Conservation (phyloP, 306 rosid genomes). For the Cucumis cinereus region DNA sequence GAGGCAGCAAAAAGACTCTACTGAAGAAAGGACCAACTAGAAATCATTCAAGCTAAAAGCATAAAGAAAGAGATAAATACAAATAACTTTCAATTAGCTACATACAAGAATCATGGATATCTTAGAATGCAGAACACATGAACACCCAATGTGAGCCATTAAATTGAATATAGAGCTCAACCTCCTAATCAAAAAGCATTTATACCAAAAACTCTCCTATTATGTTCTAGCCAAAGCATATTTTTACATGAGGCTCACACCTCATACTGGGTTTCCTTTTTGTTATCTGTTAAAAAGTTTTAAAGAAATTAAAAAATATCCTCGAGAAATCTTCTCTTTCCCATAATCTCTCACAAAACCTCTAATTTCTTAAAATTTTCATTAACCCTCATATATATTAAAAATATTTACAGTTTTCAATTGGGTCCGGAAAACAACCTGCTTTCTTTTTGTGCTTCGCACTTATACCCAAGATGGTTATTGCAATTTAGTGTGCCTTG, state of each 20-base stretch:
- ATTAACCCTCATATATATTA: neutral
- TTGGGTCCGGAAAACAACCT: neutral
- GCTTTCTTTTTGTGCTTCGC: neutral
- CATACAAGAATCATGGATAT: neutral
- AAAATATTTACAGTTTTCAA: neutral
- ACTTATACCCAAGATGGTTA: neutral
- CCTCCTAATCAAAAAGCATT: neutral
- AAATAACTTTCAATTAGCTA: neutral
- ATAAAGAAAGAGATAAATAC: neutral
- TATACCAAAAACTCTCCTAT: neutral
- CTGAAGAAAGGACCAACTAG: neutral
- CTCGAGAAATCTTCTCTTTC: neutral
- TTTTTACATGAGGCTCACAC: neutral
- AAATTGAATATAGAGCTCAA: neutral
- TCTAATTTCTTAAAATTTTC: no score
- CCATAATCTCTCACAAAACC: no score
- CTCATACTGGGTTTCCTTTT: neutral
- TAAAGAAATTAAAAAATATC: neutral
- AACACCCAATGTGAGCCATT: neutral
- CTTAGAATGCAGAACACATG: neutral
- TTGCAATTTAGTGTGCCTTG: neutral
- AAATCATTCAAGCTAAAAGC: neutral
- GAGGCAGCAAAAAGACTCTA: neutral
- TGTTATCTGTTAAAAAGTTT: no score
- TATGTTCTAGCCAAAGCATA: neutral